Conservation (phyloP, 305 asterid genomes). For the Nicotiana rustica region DNA sequence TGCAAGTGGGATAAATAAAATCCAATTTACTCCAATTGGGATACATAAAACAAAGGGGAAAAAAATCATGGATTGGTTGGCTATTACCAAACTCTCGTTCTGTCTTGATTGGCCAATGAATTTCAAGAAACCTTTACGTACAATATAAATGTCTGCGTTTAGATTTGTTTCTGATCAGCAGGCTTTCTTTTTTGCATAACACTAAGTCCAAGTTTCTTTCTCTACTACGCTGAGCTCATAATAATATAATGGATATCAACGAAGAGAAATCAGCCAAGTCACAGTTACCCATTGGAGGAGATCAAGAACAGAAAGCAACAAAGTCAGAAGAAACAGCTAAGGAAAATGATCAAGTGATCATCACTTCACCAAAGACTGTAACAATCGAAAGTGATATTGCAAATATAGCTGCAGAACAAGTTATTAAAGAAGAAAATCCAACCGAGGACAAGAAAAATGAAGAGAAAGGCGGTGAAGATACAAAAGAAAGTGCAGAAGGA, state of each 20-base stretch:
- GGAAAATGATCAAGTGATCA: background rate
- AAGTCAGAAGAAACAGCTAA: background rate
- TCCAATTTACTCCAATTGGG: background rate
- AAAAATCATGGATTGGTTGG: background rate
- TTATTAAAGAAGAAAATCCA: background rate
- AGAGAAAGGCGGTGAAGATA: background rate
- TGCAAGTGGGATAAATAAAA: conserved; percentile 10
- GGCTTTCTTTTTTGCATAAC: background rate
- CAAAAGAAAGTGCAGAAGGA: background rate
- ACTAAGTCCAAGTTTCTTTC: background rate
- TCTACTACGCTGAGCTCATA: background rate
- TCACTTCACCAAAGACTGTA: background rate
- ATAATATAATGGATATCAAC: background rate
- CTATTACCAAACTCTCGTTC: background rate
- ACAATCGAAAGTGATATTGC: background rate
- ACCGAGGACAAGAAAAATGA: background rate
- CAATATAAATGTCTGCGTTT: background rate
- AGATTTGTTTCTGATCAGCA: background rate
- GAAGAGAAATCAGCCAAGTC: conserved; percentile 12
- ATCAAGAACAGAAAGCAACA: background rate
- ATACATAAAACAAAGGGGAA: background rate
- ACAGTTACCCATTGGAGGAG: background rate
- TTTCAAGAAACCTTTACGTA: background rate
- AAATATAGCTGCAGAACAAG: background rate
- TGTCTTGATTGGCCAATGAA: background rate